Conservation (phyloP, 1,284 basidiomycete species). For the Vanrija sp. region DNA sequence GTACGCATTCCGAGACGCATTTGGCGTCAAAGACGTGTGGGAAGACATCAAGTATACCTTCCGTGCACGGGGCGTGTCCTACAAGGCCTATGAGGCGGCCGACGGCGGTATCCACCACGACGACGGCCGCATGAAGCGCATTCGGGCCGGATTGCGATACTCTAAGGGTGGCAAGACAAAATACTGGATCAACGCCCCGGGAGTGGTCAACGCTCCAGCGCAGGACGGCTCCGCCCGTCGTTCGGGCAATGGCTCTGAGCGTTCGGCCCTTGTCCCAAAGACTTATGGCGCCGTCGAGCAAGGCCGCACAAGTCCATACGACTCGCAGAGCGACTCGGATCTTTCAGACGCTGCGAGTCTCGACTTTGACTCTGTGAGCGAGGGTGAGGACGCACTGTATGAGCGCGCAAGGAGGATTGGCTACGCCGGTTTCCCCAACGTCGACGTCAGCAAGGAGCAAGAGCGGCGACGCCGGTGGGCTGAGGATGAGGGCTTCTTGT, state of each 20-base stretch:
- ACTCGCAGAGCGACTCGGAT: conserved; percentile 35
- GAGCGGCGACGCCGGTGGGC: conserved; percentile 33
- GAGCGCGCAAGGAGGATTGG: conserved; percentile 72
- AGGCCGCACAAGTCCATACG: conserved; percentile 13
- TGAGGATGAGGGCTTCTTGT: conserved; percentile 47
- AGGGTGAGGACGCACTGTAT: conserved; percentile 57
- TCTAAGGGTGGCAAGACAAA: conserved; percentile 79
- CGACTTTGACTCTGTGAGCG: conserved; percentile 42
- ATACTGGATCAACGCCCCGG: conserved; percentile 79
- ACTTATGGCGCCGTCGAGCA: conserved; percentile 24
- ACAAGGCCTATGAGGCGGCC: conserved; percentile 91
- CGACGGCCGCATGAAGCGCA: conserved; percentile 71
- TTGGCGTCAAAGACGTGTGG: conserved; percentile 79
- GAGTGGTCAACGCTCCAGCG: no score
- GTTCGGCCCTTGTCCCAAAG: conserved; percentile 1
- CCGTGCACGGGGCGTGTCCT: conserved; percentile 84
- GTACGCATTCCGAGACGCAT: conserved; percentile 82
- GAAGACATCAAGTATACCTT: conserved; percentile 81
- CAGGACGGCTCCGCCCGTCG: no score
- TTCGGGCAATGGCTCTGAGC: no score
- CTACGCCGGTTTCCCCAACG: conserved; percentile 85
- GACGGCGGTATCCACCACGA: conserved; percentile 88
- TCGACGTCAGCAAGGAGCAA: conserved; percentile 66
- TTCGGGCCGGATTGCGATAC: conserved; percentile 85
- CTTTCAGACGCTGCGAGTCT: conserved; percentile 46